Conservation (phyloP, 495 filamentous ascomycete genomes). For the Hypoxylon fuscum region DNA sequence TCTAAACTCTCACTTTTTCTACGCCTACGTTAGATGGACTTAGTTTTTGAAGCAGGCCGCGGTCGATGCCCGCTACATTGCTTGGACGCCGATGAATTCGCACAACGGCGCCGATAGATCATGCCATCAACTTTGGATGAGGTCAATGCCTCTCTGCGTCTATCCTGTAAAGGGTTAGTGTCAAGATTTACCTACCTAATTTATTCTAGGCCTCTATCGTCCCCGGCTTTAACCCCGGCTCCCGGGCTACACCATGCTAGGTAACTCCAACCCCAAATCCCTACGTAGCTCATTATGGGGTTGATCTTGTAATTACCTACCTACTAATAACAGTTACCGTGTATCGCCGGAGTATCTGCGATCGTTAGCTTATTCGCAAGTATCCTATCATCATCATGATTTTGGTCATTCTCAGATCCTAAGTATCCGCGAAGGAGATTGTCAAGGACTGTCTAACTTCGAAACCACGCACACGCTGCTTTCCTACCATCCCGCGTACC, state of each 20-base stretch:
- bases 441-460: not conserved
- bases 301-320: not conserved
- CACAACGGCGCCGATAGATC: too few species aligned
- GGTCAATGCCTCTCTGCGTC: too few species aligned
- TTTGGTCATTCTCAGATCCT: slow-evolving; percentile 3
- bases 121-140: too few species aligned
- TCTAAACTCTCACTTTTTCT: too few species aligned
- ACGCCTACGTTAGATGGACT: too few species aligned
- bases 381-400: slow-evolving; percentile 2
- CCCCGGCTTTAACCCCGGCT: not conserved
- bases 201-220: not conserved
- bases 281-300: not conserved
- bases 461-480: not conserved
- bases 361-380: not conserved
- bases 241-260: not conserved
- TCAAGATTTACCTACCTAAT: not conserved
- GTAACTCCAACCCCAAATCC: too few species aligned
- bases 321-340: not conserved
- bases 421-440: not conserved
- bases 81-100: too few species aligned
- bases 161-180: too few species aligned
- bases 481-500: not conserved
- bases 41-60: too few species aligned
- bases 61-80: too few species aligned
- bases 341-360: slow-evolving; percentile 2